Evolutionary conservation across 352 stramenopile species (phyloP), one percentile per base, ranked within the genome.

Genomic region (Salisapilia sapeloensis): DNA sequence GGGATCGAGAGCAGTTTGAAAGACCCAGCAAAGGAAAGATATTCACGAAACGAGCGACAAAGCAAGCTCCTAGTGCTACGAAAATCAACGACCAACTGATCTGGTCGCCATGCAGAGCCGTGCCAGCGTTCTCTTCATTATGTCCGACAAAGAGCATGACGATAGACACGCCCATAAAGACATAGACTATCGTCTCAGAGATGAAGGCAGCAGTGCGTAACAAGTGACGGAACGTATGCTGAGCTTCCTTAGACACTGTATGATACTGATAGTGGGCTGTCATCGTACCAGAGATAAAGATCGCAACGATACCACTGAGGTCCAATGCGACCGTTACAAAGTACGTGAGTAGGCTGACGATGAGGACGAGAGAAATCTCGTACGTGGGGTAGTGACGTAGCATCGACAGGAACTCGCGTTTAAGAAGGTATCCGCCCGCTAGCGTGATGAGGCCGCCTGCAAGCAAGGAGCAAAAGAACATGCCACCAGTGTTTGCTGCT

Each of bases 201-300:
- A 89, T 57, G 39, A 89, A 89, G 12, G 74, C 56, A 13, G 75
- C 41, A 8, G 67, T 89, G 44, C 85, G 74, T n/a, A 89, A 50
- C 41, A 89, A 35, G 41, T 89, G 74, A 25, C 64, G 83, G 46
- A 89, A 84, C 29, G 74, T 64, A 42, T 86, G 74, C 49, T 89
- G 74, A 4, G 69, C 74, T 10, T 71, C 71, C 27, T 60, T 65
- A 19, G 69, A 85, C 33, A 89, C 67, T 22, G 74, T 89, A 40
- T 89, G 69, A 44, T 85, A 89, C 29, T 89, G 74, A 39, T 89
- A 89, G 38, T 89, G 74, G 29, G 74, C 69, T 15, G 74, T 89
- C 65, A 90, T 83, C 3, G 74, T 86, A 14, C 74, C 90, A 6
- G 80, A 93, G 42, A 97, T 95, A 30, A 96, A 84, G 11, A 96